Base-by-base conservation (phyloP, 2,329 filamentous ascomycete genomes). In the Fusarium sp. region DNA sequence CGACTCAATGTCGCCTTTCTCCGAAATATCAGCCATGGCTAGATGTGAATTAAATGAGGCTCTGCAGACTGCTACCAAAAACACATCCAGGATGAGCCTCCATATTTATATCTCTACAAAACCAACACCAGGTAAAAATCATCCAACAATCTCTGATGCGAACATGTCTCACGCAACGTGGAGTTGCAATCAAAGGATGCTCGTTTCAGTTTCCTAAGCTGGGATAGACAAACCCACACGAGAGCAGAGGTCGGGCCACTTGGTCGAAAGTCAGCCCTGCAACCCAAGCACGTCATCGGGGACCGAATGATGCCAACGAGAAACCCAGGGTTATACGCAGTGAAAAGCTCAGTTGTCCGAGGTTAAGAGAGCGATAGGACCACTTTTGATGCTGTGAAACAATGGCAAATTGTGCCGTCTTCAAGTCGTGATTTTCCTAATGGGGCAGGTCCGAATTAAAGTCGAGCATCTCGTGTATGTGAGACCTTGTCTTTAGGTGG, bases 191-290 rank as follows among this genome's bases (percentile, higher is more conserved):
- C 32, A 50, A 35, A 66, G 11, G 37, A 59, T 60, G 16, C 4
- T 18, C 54, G 56, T 48, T 14, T 35, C 20, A 66, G 32, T 57
- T 66, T 66, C 63, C 63, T 60, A 66, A 59, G 25, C 34, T 25
- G 54, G 63, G 52, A 59, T 65, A 39, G 41, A 54, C n/a, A 59
- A 52, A 58, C n/a, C 63, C 63, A 66, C 63, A 54, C 32, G 16
- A 41, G 32, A 63, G 20, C 27, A 18, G 32, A 41, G 45, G 37
- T 61, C 58, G 58, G 39, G 13, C 39, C 27, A 45, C 9, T 30
- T 30, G 27, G 27, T 30, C 27, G 27, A 30, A 30, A 30, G 27
- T 58, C 41, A 32, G 39, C 39, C 30, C 16, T 66, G 39, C 39
- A 20, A 23, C n/a, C 27, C 32, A 52, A 66, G 64, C 64, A 60